These are phyloP conservation scores for Hygrophoropsis aurantiaca DNA, from an alignment of 768 basidiomycete species.

Conservation along the genomic window DNA sequence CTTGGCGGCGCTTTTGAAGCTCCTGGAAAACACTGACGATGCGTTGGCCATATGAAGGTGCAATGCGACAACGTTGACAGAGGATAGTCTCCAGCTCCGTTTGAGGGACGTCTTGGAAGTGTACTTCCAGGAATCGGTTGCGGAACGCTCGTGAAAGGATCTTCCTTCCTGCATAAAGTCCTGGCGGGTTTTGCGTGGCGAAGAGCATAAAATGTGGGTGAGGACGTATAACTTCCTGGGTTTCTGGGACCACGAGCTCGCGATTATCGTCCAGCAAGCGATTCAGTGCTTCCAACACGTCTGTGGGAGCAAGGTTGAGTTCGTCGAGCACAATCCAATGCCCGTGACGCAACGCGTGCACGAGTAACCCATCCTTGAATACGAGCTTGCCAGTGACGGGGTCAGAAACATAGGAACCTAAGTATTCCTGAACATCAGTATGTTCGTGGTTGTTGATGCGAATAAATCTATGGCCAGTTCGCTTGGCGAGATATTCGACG, in stretches of 20 bases:
- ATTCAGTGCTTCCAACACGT: conserved; percentile 96
- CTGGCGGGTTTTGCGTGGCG: conserved; percentile 97
- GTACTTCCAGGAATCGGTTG: conserved; percentile 95
- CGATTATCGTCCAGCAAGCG: conserved; percentile 96
- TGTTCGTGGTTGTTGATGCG: conserved; percentile 99
- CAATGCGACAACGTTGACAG: conserved; percentile 88
- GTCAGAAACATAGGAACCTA: conserved; percentile 95
- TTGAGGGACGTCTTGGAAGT: conserved; percentile 96
- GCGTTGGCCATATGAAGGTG: conserved; percentile 87
- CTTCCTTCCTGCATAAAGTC: conserved; percentile 93
- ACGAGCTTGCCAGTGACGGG: conserved; percentile 89
- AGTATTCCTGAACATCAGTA: conserved; percentile 98
- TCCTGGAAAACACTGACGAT: conserved; percentile 94
- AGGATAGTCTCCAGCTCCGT: conserved; percentile 90
- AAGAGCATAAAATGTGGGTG: conserved; percentile 98
- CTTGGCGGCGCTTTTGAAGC: conserved; percentile 88
- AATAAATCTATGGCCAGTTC: conserved; percentile 93
- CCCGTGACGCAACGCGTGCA: conserved; percentile 86
- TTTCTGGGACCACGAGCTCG: conserved; percentile 93
- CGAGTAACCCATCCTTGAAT: conserved; percentile 92
- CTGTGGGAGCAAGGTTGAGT: conserved; percentile 95
- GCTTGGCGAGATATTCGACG: conserved; percentile 89
- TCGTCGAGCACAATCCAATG: conserved; percentile 99
- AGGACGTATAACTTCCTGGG: conserved; percentile 89
- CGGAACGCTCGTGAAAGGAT: conserved; percentile 94